Evolutionary conservation across 345 rosid species (phyloP), one percentile per base, ranked within the genome.

Genomic region (Eucalyptus camaldulensis): DNA sequence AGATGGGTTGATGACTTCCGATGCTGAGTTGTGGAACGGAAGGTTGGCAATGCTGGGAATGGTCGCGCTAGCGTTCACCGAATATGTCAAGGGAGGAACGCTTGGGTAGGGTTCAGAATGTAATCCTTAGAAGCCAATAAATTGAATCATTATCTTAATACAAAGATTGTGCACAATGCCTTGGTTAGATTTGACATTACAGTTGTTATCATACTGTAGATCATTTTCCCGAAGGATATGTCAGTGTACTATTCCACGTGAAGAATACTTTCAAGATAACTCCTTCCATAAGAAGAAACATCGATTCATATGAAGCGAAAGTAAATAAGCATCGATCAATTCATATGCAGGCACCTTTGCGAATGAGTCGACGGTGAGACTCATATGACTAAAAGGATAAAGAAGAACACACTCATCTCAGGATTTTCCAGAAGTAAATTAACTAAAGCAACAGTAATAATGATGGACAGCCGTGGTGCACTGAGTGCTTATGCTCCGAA

Each of bases 11-110:
- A 95, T 95, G 99, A 97, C 97, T 1, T 96, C 99, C 21, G 93
- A 96, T 81, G 98, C 99, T 6, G 98, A 97, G 93, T 86, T 95
- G 13, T 94, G 96, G 99, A 97, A 96, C 58, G 99, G 99, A 0
- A 96, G 98, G 65, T 88, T 97, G 1, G 99, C 99, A 0, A 95
- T 97, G 99, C 80, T 96, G 22, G 99, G 99, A 54, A 89, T 96
- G 43, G 93, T 96, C 6, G 98, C 98, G 12, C 89, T 97, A 88
- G 98, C 98, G 1, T 92, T 93, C 90, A 95, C 99, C 0, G 98
- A 97, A 90, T 95, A 86, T 56, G 95, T 96, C 5, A 94, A 93
- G 90, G 98, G 98, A 4, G 95, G 98, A 19, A 88, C 94, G 3
- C 94, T 95, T 3, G 90, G 96, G 29, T 96, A 89, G 76, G 67